phyloP scores from a whole-genome alignment of 1,284 basidiomycete genomes.

The Ganoderma resinaceum region DNA sequence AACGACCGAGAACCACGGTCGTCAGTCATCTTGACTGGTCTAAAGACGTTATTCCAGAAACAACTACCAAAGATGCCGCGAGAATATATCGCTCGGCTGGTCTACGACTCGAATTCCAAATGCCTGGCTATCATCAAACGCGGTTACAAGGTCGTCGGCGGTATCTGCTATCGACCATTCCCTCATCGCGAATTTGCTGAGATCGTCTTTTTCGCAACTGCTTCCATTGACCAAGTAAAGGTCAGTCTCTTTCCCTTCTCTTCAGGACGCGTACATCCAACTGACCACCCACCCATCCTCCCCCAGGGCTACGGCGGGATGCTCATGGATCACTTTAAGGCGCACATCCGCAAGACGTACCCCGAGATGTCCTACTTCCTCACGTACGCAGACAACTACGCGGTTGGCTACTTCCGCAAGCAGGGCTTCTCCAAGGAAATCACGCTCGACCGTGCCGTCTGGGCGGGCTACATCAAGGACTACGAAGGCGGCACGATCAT shows the following conservation, averaged over 20 bases:
- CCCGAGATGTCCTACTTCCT: conserved; percentile 93
- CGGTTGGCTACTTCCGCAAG: conserved; percentile 99
- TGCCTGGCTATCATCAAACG: conserved; percentile 95
- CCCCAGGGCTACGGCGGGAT: conserved; percentile 94
- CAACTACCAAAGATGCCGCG: conserved; percentile 99
- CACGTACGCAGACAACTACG: conserved; percentile 99
- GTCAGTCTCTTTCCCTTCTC: conserved; percentile 49
- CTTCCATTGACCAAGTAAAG: conserved; percentile 97
- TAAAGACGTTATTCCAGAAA: conserved; percentile 97
- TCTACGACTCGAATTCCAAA: conserved; percentile 93
- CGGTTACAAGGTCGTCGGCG: conserved; percentile 96
- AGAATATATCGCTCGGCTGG: conserved; percentile 97
- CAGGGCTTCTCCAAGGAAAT: conserved; percentile 99
- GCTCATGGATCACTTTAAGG: conserved; percentile 99
- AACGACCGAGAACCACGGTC: conserved; percentile 83
- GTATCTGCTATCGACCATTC: conserved; percentile 98
- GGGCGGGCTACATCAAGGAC: conserved; percentile 99
- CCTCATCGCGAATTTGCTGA: conserved; percentile 95
- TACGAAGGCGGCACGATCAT: conserved; percentile 99
- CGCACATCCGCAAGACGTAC: conserved; percentile 85
- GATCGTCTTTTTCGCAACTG: conserved; percentile 99
- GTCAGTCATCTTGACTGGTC: conserved; percentile 87
- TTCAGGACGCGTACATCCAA: conserved; percentile 77
- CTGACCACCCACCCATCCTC: background rate
- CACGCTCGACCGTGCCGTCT: conserved; percentile 86